A percentile compares a stretch with the other conserved stretches of the same genome.
Evolutionary conservation across 257 asterid genomes (phyloP).

Genomic region (Hygrophila difformis): DNA sequence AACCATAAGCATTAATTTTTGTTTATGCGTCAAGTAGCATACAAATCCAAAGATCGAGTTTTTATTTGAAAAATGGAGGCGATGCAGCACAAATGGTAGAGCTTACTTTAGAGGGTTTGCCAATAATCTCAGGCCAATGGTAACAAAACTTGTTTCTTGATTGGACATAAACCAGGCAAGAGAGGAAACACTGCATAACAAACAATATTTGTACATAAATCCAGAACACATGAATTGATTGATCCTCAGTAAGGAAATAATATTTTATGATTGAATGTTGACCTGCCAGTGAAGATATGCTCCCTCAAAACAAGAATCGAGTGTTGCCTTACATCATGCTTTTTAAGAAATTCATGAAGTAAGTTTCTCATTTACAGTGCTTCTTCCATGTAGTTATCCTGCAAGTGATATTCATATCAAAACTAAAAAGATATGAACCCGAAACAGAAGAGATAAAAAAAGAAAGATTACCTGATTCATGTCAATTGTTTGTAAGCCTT

Average conservation of each 20-base stretch:
- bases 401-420: slow-evolving; percentile 10
- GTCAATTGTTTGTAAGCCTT: slow-evolving; percentile 87
- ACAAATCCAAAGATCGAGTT: neutral
- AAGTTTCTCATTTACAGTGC: slow-evolving; percentile 58
- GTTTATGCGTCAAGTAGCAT: neutral
- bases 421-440: slow-evolving; percentile 5
- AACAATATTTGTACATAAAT: slow-evolving; percentile 3
- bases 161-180: slow-evolving; percentile 64
- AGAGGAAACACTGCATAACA: slow-evolving; percentile 42
- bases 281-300: slow-evolving; percentile 67
- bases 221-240: neutral
- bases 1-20: too few relatives aligned
- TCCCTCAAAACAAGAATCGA: slow-evolving; percentile 59
- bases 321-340: slow-evolving; percentile 46
- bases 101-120: slow-evolving; percentile 57
- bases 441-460: neutral
- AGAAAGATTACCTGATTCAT: slow-evolving; percentile 71
- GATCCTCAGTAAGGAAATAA: neutral
- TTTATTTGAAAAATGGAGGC: neutral
- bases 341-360: slow-evolving; percentile 45
- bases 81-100: neutral
- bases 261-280: slow-evolving; percentile 11
- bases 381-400: slow-evolving; percentile 66
- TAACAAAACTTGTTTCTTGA: slow-evolving; percentile 57
- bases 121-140: slow-evolving; percentile 49